phyloP scores from a whole-genome alignment of 345 rosid genomes.

The Moricandia moricandioides region DNA sequence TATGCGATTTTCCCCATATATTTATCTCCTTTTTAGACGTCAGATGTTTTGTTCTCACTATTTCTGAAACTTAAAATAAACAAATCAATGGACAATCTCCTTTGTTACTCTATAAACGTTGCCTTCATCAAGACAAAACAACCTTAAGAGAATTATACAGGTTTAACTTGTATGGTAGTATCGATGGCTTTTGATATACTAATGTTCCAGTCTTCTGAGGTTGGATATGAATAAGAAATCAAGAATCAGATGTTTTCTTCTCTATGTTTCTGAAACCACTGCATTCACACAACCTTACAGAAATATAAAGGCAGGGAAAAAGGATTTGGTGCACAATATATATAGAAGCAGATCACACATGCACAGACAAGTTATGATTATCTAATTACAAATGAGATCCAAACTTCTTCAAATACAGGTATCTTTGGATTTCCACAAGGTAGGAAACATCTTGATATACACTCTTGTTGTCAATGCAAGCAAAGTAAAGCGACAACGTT shows the following conservation, averaged over 20 bases:
- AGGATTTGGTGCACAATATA: background rate
- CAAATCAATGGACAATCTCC: background rate
- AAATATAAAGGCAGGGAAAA: background rate
- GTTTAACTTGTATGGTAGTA: background rate
- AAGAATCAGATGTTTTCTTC: background rate
- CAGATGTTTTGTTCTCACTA: background rate
- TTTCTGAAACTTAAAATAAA: background rate
- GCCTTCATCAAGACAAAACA: background rate
- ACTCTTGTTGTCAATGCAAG: constrained; percentile 11
- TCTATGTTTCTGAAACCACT: background rate
- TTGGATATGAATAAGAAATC: background rate
- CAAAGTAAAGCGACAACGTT: constrained; percentile 9
- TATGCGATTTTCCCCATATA: too few relatives aligned
- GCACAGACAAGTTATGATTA: background rate
- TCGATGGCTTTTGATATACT: background rate
- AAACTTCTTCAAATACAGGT: constrained; percentile 28
- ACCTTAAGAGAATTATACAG: background rate
- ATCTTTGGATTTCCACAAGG: constrained; percentile 10
- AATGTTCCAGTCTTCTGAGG: background rate
- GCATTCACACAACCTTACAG: background rate
- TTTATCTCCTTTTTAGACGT: too few relatives aligned
- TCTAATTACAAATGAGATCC: constrained; percentile 25
- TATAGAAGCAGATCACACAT: background rate
- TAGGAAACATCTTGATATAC: background rate
- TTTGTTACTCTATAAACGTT: too few relatives aligned